A percentile compares a stretch with the other conserved stretches of the same genome.
These are phyloP conservation scores for Suhomyces atakaporum DNA, from an alignment of 1,139 yeast species.

Conservation along the genomic window DNA sequence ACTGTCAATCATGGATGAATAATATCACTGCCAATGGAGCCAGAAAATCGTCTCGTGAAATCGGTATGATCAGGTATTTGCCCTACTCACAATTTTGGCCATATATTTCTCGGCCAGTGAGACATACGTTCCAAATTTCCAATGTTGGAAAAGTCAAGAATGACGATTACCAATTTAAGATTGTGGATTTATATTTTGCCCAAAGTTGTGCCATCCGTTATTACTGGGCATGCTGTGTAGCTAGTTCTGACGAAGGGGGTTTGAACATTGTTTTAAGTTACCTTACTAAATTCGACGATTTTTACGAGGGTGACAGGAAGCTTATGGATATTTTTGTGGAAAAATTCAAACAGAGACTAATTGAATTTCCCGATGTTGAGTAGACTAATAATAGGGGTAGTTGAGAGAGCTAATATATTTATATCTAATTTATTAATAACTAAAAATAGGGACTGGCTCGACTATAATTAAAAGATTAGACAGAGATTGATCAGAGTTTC, in stretches of 20 bases:
- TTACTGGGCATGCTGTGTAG: not conserved
- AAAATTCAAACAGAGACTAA: not conserved
- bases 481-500: too few species aligned
- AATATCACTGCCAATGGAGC: too few species aligned
- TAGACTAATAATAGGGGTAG: too few species aligned
- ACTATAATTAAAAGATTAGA: too few species aligned
- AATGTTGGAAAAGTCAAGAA: not conserved
- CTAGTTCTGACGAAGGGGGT: not conserved
- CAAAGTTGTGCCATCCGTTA: not conserved
- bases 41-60: too few species aligned
- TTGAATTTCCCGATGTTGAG: not conserved
- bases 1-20: too few species aligned
- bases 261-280: too few species aligned
- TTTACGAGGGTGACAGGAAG: not conserved
- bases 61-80: too few species aligned
- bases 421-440: too few species aligned
- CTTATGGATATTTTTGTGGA: conserved; percentile 2
- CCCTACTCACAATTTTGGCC: not conserved
- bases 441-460: too few species aligned
- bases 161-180: not conserved
- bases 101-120: not conserved
- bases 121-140: not conserved
- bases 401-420: too few species aligned
- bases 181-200: not conserved
- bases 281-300: too few species aligned